A percentile compares a stretch with the other conserved stretches of the same genome.
phyloP scores from a whole-genome alignment of 148 eudicot genomes.

The Nyssa sinensis region DNA sequence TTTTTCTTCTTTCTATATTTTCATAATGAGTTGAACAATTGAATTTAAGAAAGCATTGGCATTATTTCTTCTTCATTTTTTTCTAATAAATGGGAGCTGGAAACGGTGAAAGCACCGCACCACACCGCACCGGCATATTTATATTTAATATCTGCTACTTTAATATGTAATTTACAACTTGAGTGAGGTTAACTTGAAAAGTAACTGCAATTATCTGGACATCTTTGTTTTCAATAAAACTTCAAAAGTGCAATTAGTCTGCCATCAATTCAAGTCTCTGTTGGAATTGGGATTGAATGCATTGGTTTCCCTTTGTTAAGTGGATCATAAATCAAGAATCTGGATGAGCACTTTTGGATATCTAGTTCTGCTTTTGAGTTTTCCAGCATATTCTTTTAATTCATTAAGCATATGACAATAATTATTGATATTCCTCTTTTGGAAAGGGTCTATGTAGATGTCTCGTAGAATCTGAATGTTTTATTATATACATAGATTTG shows the following conservation, averaged over 20 bases:
- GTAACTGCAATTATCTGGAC: not conserved
- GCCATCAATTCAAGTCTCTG: not conserved
- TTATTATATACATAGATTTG: not conserved
- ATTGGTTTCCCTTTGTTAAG: not conserved
- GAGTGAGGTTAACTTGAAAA: not conserved
- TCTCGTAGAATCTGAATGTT: not conserved
- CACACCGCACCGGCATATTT: slow-evolving; percentile 4
- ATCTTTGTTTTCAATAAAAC: not conserved
- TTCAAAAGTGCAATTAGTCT: too few relatives aligned
- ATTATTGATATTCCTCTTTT: not conserved
- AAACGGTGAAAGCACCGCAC: too few relatives aligned
- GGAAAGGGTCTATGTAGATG: not conserved
- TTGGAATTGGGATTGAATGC: not conserved
- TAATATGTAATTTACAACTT: not conserved
- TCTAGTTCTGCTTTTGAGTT: not conserved
- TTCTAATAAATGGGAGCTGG: too few relatives aligned
- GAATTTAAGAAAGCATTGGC: slow-evolving; percentile 1
- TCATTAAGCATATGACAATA: too few relatives aligned
- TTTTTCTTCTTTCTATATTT: not conserved
- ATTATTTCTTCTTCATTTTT: too few relatives aligned
- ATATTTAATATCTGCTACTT: not conserved
- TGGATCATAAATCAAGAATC: not conserved
- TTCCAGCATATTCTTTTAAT: too few relatives aligned
- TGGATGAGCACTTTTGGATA: not conserved
- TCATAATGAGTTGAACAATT: not conserved